phyloP scores from a whole-genome alignment of 257 asterid genomes.

The Leptodermis oblonga region DNA sequence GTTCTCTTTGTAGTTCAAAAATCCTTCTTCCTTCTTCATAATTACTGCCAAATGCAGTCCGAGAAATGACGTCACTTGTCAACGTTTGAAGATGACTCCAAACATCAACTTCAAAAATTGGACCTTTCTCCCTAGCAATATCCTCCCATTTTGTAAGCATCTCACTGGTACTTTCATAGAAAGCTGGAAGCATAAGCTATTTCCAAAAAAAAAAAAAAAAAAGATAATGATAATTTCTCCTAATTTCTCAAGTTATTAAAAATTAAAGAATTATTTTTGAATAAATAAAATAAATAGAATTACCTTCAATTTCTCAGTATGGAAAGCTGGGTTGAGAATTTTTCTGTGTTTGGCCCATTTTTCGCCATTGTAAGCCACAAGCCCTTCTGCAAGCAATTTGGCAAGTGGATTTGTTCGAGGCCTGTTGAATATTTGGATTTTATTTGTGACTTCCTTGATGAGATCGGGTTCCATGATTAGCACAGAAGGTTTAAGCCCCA shows the following conservation, averaged over 20 bases:
- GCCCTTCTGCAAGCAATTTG: not conserved
- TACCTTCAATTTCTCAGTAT: slow-evolving; percentile 11
- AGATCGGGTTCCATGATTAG: slow-evolving; percentile 7
- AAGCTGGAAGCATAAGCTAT: slow-evolving; percentile 8
- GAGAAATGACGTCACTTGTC: not conserved
- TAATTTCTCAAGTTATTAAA: too few species aligned
- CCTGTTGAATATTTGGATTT: not conserved
- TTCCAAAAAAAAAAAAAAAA: slow-evolving; percentile 24
- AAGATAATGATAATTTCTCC: too few species aligned
- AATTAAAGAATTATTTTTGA: too few species aligned
- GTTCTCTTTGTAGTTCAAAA: too few species aligned
- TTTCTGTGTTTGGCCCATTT: slow-evolving; percentile 63
- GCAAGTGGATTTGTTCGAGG: not conserved
- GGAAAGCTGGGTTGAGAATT: slow-evolving; percentile 50
- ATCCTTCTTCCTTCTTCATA: too few species aligned
- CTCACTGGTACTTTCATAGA: not conserved
- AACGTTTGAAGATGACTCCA: not conserved
- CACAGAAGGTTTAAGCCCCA: not conserved
- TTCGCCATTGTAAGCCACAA: slow-evolving; percentile 14
- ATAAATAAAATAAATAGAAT: too few species aligned
- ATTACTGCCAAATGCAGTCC: not conserved
- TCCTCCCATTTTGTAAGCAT: not conserved
- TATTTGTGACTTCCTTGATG: not conserved
- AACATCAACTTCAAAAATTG: not conserved
- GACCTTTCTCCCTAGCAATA: not conserved